phyloP scores from a whole-genome alignment of 1,284 basidiomycete species.

The Trametes sp. region DNA sequence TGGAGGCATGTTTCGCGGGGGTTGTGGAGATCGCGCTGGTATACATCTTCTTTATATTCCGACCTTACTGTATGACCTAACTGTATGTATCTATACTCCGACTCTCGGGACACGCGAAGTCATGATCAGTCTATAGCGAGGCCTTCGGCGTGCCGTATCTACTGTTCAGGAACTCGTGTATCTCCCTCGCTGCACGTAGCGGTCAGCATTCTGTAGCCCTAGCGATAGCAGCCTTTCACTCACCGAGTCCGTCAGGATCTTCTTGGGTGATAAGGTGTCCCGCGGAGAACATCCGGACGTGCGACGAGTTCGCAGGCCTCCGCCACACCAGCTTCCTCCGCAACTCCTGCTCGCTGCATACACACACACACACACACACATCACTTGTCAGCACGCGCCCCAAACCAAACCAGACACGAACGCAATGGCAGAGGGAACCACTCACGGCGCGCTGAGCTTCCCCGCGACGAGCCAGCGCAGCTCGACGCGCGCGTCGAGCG shows the following conservation, averaged over 20 bases:
- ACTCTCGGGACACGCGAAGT: too few species aligned
- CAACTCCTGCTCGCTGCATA: conserved; percentile 44
- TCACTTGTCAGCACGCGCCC: not conserved
- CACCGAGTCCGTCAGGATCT: conserved; percentile 37
- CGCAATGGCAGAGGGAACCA: conserved; percentile 11
- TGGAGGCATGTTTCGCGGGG: not conserved
- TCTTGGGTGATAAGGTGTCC: conserved; percentile 59
- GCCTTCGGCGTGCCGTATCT: conserved; percentile 21
- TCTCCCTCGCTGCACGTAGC: conserved; percentile 29
- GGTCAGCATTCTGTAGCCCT: not conserved
- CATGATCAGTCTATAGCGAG: conserved; percentile 3
- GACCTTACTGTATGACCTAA: not conserved
- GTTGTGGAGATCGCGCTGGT: not conserved
- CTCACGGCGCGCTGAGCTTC: conserved; percentile 28
- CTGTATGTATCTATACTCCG: too few species aligned
- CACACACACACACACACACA: conserved; percentile 5
- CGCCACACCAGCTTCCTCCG: conserved; percentile 62
- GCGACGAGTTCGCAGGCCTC: conserved; percentile 64
- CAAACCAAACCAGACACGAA: not conserved
- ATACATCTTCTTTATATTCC: not conserved
- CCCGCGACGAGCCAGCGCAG: conserved; percentile 65
- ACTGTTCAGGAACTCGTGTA: conserved; percentile 30
- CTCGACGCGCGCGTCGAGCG: conserved; percentile 56
- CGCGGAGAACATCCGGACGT: conserved; percentile 59
- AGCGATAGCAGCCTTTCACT: not conserved